Percentiles rank a stretch among this genome's conserved stretches.
Conservation (phyloP, 306 rosid species). For the Styphnolobium japonicum region DNA sequence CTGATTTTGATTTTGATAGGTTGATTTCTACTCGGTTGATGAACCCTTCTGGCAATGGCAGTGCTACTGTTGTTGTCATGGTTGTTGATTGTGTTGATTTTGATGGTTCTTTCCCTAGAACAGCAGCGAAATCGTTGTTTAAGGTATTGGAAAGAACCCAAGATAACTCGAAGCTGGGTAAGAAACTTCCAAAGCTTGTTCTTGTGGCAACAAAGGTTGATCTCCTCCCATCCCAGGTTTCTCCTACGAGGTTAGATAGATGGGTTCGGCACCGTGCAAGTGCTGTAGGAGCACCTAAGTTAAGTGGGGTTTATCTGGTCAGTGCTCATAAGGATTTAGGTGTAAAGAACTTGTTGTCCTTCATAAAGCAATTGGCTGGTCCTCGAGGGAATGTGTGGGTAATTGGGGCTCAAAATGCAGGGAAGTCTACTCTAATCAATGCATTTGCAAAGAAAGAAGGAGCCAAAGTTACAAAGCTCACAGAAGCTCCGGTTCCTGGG, state of each 20-base stretch:
- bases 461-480: conserved; percentile 74
- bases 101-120: conserved; percentile 85
- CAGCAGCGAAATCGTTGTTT: conserved; percentile 75
- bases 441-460: conserved; percentile 77
- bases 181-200: conserved; percentile 74
- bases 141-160: conserved; percentile 52
- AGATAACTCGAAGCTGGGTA: conserved; percentile 53
- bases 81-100: conserved; percentile 96
- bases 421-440: conserved; percentile 91
- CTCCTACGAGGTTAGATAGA: conserved; percentile 86
- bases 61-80: conserved; percentile 73
- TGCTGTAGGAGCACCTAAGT: conserved; percentile 78
- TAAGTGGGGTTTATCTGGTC: conserved; percentile 76
- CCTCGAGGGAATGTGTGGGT: conserved; percentile 99
- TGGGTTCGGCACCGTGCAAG: conserved; percentile 87
- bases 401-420: conserved; percentile 94
- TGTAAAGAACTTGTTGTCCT: conserved; percentile 71
- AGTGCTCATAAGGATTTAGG: conserved; percentile 84
- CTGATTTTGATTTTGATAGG: conserved; percentile 90
- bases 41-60: conserved; percentile 67
- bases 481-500: conserved; percentile 95
- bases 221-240: conserved; percentile 78
- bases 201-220: conserved; percentile 95
- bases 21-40: conserved; percentile 69
- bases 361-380: conserved; percentile 73